Base-by-base conservation (phyloP, 2,329 filamentous ascomycete species). In the Penicillium vulpinum region DNA sequence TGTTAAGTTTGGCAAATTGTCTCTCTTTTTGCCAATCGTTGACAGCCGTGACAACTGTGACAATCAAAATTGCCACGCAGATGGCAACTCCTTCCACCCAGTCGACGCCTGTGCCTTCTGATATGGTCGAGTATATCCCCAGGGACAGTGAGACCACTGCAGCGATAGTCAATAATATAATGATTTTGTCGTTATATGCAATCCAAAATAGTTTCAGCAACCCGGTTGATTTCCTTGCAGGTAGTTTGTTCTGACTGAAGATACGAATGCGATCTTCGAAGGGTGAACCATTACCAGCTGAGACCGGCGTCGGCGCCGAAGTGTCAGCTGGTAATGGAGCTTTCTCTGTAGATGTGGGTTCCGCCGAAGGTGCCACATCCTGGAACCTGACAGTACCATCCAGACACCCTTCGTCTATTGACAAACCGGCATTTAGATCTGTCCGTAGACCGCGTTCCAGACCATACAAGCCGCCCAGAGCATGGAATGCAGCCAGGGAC, bases 381-480 rank as follows among this genome's bases (percentile, higher is more conserved):
- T 90, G 85, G 64, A 94, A 95, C 0, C 86, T 82, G 8, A 96
- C 80, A 2, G 76, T 70, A 5, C 89, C 89, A 41, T 86, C 77
- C 36, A 95, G 73, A 4, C 77, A 70, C 36, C 80, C 81, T 75
- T 97, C 92, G 56, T 96, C 92, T 2, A 85, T 68, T 60, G 90
- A 93, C 51, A 97, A 73, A 8, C 92, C 92, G 35, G 88, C 81
- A 49, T 82, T 83, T 29, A 90, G 80, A 71, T 94, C 85, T 7
- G 86, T 87, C 47, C 89, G 81, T 29, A 97, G 77, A 10, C 92
- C 92, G 68, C 86, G 89, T 73, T 93, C 91, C 47, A 97, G 74
- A 0, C 92, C 92, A 18, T 75, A 76, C 16, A 96, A 74, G 24
- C 92, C 92, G 47, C 92, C 92, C 5, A 97, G 73, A 15, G 87